Conservation (phyloP, 495 filamentous ascomycete genomes). For the Lophiostoma macrostomum region DNA sequence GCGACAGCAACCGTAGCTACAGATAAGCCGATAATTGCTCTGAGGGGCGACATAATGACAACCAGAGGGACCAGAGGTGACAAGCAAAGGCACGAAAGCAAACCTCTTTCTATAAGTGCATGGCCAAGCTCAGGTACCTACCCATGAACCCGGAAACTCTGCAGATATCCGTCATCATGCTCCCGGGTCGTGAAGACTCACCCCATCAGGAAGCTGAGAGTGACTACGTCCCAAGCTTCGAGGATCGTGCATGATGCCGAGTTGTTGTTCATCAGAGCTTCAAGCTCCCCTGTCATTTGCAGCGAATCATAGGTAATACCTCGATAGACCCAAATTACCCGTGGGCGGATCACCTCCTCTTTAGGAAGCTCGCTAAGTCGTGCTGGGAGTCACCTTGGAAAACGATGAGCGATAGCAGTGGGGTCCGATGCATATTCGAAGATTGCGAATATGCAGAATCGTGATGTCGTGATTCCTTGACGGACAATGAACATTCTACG, state of each 20-base stretch:
- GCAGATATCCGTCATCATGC: background rate
- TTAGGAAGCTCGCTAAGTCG: slow-evolving; percentile 4
- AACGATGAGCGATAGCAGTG: background rate
- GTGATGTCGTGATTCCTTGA: too few relatives aligned
- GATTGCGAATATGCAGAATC: background rate
- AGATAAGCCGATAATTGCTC: background rate
- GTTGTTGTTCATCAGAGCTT: slow-evolving; percentile 7
- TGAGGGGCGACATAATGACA: slow-evolving; percentile 16
- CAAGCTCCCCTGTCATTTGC: background rate
- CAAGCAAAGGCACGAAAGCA: background rate
- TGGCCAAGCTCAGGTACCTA: too few relatives aligned
- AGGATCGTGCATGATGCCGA: background rate
- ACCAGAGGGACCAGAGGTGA: background rate
- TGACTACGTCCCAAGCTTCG: background rate
- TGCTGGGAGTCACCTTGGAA: too few relatives aligned
- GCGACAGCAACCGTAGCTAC: slow-evolving; percentile 22
- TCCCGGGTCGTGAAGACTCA: too few relatives aligned
- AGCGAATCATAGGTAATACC: background rate
- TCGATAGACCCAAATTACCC: background rate
- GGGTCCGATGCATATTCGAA: background rate
- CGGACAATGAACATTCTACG: too few relatives aligned
- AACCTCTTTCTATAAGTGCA: slow-evolving; percentile 4
- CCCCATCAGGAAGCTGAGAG: background rate
- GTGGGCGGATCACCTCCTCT: background rate
- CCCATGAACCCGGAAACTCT: background rate